Conservation (phyloP, 2,329 filamentous ascomycete genomes). For the Aspergillus tamarii region DNA sequence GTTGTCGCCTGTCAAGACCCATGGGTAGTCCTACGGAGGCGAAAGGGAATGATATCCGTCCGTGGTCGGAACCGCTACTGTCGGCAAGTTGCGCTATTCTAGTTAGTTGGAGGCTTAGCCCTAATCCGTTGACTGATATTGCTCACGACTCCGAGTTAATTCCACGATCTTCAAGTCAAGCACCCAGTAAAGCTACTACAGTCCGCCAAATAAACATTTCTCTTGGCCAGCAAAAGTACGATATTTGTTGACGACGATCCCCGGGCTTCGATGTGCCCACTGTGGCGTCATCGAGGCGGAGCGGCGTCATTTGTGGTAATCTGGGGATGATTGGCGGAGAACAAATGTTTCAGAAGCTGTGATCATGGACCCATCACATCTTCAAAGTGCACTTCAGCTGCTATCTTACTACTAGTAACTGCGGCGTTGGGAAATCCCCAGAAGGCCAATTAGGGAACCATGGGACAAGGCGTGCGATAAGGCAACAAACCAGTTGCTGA, state of each 20-base stretch:
- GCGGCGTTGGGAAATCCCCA: neutral
- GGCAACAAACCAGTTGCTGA: neutral
- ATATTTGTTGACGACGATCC: neutral
- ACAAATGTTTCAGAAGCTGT: neutral
- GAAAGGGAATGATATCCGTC: neutral
- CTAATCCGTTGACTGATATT: neutral
- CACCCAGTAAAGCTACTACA: neutral
- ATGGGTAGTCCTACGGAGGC: neutral
- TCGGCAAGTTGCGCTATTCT: neutral
- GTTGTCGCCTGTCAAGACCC: neutral
- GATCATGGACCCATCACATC: neutral
- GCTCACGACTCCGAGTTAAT: neutral
- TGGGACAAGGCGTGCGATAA: neutral
- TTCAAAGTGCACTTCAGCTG: neutral
- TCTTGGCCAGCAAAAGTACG: neutral
- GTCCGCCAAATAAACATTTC: neutral
- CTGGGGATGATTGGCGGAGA: slow-evolving; percentile 2
- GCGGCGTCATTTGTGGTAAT: neutral
- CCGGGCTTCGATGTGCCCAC: neutral
- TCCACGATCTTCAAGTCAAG: neutral
- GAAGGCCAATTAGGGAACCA: neutral
- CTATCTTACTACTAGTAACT: neutral
- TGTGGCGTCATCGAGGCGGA: slow-evolving; percentile 1
- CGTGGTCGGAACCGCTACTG: neutral
- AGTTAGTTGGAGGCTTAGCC: neutral